Conservation (phyloP, 345 rosid genomes). For the Angophora floribunda region DNA sequence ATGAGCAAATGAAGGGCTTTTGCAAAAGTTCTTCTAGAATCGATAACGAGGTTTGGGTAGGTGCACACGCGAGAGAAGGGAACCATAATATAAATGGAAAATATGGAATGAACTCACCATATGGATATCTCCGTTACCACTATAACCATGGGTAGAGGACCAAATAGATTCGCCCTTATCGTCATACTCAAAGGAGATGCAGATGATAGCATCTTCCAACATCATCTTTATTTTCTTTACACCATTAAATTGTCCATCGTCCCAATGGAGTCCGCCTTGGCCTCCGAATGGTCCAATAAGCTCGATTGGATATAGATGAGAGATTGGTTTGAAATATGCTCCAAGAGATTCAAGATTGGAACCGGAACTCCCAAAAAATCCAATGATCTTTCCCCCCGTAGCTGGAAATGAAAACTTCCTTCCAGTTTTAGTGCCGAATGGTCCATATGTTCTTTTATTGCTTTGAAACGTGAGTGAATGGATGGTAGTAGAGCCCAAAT, state of each 20-base stretch:
- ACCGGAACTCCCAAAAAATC: not conserved
- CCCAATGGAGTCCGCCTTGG: not conserved
- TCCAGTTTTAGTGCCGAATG: not conserved
- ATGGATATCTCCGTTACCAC: not conserved
- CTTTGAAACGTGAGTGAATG: not conserved
- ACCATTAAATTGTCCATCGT: not conserved
- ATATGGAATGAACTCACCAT: not conserved
- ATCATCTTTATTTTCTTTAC: not conserved
- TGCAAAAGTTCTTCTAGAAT: not conserved
- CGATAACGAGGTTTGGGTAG: accelerated
- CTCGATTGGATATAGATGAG: not conserved
- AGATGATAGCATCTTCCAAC: not conserved
- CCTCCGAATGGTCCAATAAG: not conserved
- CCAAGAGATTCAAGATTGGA: not conserved
- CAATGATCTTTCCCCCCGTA: not conserved
- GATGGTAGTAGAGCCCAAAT: not conserved
- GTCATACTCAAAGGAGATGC: not conserved
- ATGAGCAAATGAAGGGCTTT: not conserved
- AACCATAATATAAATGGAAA: not conserved
- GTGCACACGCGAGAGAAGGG: accelerated
- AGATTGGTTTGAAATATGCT: not conserved
- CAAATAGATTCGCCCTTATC: not conserved
- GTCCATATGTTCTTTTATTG: not conserved
- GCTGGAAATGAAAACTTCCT: not conserved
- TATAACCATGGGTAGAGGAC: not conserved